A percentile compares a stretch with the other conserved stretches of the same genome.
These are phyloP conservation scores for Rhododendron simsii DNA, from an alignment of 148 eudicot species.

Conservation along the genomic window DNA sequence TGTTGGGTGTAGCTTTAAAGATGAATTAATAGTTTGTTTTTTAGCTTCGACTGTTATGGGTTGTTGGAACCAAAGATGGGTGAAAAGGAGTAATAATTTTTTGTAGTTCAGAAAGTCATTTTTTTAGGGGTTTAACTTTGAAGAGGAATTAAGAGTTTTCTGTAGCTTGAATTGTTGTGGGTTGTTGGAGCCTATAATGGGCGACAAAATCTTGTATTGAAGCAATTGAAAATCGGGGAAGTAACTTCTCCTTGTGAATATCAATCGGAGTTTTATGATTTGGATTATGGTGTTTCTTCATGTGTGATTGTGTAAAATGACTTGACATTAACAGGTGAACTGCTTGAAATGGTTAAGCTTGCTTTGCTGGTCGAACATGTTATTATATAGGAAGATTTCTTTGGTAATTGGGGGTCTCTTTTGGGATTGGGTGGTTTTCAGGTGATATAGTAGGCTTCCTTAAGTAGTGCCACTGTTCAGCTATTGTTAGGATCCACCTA, in stretches of 20 bases:
- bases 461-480: not conserved
- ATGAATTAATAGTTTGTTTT: not conserved
- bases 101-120: not conserved
- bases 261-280: not conserved
- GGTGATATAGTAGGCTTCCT: not conserved
- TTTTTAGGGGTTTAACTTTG: not conserved
- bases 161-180: not conserved
- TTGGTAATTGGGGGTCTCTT: not conserved
- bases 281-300: not conserved
- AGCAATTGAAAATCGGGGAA: not conserved
- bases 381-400: not conserved
- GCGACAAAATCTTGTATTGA: not conserved
- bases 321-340: not conserved
- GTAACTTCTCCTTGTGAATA: not conserved
- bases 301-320: not conserved
- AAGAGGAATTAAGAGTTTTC: not conserved
- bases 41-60: not conserved
- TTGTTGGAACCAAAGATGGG: not conserved
- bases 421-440: not conserved
- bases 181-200: not conserved
- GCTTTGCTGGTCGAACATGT: not conserved
- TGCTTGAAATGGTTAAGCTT: not conserved
- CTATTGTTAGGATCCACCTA: not conserved
- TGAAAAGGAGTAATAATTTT: not conserved
- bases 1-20: not conserved